phyloP scores from a whole-genome alignment of 371 early-diverging fungal genomes.

The Racocetra persica region DNA sequence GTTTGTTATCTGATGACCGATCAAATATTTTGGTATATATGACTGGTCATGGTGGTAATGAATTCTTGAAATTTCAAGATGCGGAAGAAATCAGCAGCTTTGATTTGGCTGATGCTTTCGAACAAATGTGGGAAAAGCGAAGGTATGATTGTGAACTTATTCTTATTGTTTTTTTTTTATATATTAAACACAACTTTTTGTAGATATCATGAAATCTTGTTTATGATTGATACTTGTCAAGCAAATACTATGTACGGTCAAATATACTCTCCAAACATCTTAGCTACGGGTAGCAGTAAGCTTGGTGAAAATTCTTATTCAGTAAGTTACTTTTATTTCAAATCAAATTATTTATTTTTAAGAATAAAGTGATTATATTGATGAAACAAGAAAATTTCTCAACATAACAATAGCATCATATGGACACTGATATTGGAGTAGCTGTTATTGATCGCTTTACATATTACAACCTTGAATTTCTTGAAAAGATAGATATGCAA shows the following conservation, averaged over 20 bases:
- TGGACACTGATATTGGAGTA: conserved; percentile 91
- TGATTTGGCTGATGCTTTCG: conserved; percentile 94
- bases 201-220: conserved; percentile 94
- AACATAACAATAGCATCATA: conserved; percentile 69
- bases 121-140: conserved; percentile 95
- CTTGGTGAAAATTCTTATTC: conserved; percentile 94
- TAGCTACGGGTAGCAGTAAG: conserved; percentile 88
- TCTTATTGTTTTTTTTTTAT: conserved; percentile 22
- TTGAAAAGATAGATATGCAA: conserved; percentile 84
- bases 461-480: conserved; percentile 88
- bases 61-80: conserved; percentile 97
- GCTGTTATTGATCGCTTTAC: conserved; percentile 97
- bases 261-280: conserved; percentile 90
- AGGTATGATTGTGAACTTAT: conserved; percentile 51
- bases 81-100: conserved; percentile 93
- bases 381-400: too few relatives aligned
- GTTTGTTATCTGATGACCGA: conserved; percentile 91
- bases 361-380: too few relatives aligned
- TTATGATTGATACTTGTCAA: conserved; percentile 98
- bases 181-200: conserved; percentile 16
- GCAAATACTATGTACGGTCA: conserved; percentile 94
- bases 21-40: conserved; percentile 95
- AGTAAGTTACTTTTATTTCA: conserved; percentile 50
- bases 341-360: too few relatives aligned
- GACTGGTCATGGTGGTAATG: conserved; percentile 98